Evolutionary conservation across 225 moss, liverwort and hornwort species (phyloP).

Genomic region (Marchantia paleacea): DNA sequence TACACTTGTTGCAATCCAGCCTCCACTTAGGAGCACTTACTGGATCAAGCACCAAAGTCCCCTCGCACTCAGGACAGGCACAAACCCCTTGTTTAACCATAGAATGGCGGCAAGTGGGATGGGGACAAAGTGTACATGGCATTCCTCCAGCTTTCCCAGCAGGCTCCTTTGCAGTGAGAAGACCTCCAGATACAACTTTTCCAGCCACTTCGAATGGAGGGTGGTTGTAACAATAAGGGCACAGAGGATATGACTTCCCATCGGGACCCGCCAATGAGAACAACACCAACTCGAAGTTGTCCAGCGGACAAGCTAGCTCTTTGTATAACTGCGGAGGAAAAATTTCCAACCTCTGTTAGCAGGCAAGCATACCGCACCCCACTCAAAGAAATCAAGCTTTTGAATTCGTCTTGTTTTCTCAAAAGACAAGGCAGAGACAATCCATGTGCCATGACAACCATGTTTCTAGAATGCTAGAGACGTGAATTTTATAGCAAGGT

Average conservation of each 20-base stretch:
- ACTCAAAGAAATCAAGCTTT: background rate
- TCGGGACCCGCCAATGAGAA: conserved; percentile 92
- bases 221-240: conserved; percentile 95
- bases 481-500: too few relatives aligned
- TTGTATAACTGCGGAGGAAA: conserved; percentile 77
- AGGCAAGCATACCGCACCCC: background rate
- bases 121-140: conserved; percentile 95
- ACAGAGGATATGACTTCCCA: conserved; percentile 92
- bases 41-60: conserved; percentile 90
- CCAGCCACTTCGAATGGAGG: conserved; percentile 95
- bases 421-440: too few relatives aligned
- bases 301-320: conserved; percentile 90
- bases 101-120: conserved; percentile 92
- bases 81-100: conserved; percentile 93
- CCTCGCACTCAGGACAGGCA: conserved; percentile 98
- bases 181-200: conserved; percentile 62
- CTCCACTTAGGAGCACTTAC: conserved; percentile 99
- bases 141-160: conserved; percentile 73
- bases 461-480: too few relatives aligned
- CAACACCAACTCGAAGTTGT: conserved; percentile 91
- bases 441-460: too few relatives aligned
- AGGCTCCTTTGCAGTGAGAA: conserved; percentile 63
- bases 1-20: conserved; percentile 97
- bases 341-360: background rate
- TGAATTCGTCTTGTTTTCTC: too few relatives aligned